phyloP scores from a whole-genome alignment of 306 rosid genomes.

The Pueraria montana region DNA sequence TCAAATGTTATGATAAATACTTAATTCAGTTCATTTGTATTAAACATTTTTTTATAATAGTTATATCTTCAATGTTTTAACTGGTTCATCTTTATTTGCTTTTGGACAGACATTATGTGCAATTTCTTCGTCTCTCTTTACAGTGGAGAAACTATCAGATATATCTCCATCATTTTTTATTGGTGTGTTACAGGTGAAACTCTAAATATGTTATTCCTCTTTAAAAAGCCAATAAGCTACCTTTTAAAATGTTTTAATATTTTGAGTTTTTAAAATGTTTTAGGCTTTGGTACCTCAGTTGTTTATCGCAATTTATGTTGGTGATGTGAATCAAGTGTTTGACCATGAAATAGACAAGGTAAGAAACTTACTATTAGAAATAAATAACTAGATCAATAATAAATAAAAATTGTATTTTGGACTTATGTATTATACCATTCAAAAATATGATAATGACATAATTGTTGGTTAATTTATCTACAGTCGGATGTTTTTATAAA shows the following conservation, averaged over 20 bases:
- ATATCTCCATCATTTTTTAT: too few relatives aligned
- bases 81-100: conserved; percentile 30
- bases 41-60: background rate
- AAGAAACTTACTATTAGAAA: too few relatives aligned
- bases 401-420: background rate
- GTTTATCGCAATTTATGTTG: background rate
- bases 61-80: conserved; percentile 4
- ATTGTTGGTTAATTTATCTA: background rate
- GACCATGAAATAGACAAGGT: background rate
- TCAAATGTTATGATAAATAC: background rate
- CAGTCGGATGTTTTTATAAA: background rate
- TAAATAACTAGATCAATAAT: background rate
- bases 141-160: too few relatives aligned
- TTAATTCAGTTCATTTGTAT: background rate
- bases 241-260: too few relatives aligned
- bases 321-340: conserved; percentile 24
- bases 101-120: conserved; percentile 72
- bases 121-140: conserved; percentile 43
- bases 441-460: background rate
- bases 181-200: too few relatives aligned
- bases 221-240: too few relatives aligned
- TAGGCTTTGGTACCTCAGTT: background rate
- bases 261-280: too few relatives aligned
- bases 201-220: too few relatives aligned
- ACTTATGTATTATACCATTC: background rate